Evolutionary conservation across 768 basidiomycete genomes (phyloP).

Genomic region (Fomitopsis serialis): DNA sequence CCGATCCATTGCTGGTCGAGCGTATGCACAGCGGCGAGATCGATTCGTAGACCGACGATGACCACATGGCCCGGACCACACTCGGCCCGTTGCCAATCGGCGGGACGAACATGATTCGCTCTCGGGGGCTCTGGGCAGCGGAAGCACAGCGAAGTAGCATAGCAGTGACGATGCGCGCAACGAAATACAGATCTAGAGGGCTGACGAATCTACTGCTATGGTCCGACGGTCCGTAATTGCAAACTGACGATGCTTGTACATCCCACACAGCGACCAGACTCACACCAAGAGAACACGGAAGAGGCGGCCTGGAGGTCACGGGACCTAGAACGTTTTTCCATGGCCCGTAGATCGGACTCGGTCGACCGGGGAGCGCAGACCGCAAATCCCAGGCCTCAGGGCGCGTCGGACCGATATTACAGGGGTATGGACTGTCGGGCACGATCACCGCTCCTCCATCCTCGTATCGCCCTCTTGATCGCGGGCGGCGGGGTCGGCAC

Average conservation of each 20-base stretch:
- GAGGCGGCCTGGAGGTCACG: background rate
- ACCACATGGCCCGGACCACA: background rate
- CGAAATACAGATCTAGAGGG: too few relatives aligned
- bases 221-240: too few relatives aligned
- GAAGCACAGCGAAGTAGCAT: background rate
- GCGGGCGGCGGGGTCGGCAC: background rate
- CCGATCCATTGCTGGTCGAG: background rate
- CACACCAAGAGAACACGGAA: background rate
- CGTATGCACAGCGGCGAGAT: background rate
- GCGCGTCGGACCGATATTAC: background rate
- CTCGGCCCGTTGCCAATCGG: background rate
- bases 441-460: slow-evolving; percentile 17
- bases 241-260: too few relatives aligned
- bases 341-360: too few relatives aligned
- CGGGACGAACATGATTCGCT: background rate
- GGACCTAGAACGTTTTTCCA: background rate
- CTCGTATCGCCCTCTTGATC: slow-evolving; percentile 23
- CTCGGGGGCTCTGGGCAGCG: background rate
- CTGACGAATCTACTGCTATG: too few relatives aligned
- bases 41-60: background rate
- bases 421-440: background rate
- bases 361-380: too few relatives aligned
- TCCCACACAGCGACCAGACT: background rate
- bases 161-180: background rate
- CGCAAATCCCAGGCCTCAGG: background rate